Evolutionary conservation across 2,329 filamentous ascomycete genomes (phyloP).

Genomic region (Trichophyton verrucosum): DNA sequence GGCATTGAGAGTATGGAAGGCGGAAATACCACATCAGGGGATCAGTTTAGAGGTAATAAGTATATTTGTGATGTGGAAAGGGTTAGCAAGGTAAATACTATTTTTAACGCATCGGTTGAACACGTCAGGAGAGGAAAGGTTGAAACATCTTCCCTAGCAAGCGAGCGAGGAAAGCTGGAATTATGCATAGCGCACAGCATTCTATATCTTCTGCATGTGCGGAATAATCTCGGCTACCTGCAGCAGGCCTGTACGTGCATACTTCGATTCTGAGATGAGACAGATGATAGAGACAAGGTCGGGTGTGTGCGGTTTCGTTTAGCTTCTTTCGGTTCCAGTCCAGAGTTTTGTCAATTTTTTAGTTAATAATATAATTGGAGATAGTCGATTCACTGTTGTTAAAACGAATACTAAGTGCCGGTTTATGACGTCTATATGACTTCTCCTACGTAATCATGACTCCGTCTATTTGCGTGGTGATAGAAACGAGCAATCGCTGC

Average conservation of each 20-base stretch:
- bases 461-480: background rate
- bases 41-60: background rate
- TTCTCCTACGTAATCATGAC: background rate
- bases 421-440: background rate
- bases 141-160: background rate
- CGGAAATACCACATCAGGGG: background rate
- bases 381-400: too few relatives aligned
- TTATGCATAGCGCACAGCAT: background rate
- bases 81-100: background rate
- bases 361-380: too few relatives aligned
- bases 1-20: background rate
- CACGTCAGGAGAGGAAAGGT: background rate
- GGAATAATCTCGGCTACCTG: background rate
- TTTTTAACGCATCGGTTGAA: background rate
- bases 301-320: background rate
- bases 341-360: background rate
- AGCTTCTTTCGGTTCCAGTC: background rate
- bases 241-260: conserved; percentile 1
- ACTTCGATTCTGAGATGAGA: background rate
- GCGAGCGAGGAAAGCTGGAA: background rate
- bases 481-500: background rate
- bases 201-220: background rate
- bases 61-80: background rate
- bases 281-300: background rate
- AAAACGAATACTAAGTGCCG: too few relatives aligned